A percentile compares a stretch with the other conserved stretches of the same genome.
Evolutionary conservation across 1,284 basidiomycete species (phyloP).

Genomic region (Papiliotrema flavescens): DNA sequence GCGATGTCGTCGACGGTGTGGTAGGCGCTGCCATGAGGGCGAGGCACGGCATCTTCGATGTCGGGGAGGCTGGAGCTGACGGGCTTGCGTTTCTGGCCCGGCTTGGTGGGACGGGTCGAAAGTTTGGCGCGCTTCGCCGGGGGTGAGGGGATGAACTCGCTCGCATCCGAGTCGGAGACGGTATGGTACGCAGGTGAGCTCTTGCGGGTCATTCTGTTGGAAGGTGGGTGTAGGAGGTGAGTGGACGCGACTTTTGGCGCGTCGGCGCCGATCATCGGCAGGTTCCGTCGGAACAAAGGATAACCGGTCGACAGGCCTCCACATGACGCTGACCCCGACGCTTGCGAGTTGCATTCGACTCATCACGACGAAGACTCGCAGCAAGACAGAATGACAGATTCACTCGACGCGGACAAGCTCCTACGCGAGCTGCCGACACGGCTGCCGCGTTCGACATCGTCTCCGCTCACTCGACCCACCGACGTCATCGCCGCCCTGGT

Average conservation of each 20-base stretch:
- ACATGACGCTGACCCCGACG: too few relatives aligned
- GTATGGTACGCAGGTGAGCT: too few relatives aligned
- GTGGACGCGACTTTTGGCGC: too few relatives aligned
- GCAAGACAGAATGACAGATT: constrained; percentile 23
- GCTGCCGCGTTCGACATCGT: constrained; percentile 28
- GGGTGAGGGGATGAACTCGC: constrained; percentile 11
- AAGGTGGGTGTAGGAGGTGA: too few relatives aligned
- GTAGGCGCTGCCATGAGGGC: constrained; percentile 31
- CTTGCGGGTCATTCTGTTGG: too few relatives aligned
- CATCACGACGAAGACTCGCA: background rate
- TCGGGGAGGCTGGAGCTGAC: constrained; percentile 21
- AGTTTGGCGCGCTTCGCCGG: constrained; percentile 3
- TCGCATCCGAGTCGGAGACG: constrained; percentile 15
- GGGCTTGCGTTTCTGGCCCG: background rate
- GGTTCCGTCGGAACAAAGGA: background rate
- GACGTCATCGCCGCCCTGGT: constrained; percentile 47
- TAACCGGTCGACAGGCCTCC: too few relatives aligned
- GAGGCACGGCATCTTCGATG: constrained; percentile 4
- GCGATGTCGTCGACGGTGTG: constrained; percentile 25
- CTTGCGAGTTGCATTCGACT: background rate
- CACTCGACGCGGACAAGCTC: constrained; percentile 21
- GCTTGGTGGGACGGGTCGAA: background rate
- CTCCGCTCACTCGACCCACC: constrained; percentile 39
- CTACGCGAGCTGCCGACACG: constrained; percentile 23
- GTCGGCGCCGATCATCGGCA: too few relatives aligned